Conservation (phyloP, 2,329 filamentous ascomycete species). For the Elsinoe necatrix region DNA sequence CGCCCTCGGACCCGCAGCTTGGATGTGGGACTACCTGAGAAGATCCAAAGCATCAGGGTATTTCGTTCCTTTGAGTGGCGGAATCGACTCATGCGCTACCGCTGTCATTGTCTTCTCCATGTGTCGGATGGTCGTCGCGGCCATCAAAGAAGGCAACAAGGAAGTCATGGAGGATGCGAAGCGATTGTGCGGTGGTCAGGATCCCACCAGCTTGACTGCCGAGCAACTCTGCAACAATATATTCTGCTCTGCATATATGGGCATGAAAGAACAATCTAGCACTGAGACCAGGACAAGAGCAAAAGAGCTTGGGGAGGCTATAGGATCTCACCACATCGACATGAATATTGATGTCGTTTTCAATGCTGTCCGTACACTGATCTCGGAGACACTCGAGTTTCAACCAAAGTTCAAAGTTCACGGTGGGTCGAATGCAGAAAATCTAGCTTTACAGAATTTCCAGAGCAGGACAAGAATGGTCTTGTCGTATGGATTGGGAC, state of each 20-base stretch:
- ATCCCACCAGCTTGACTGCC: conserved; percentile 42
- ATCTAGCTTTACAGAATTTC: conserved; percentile 59
- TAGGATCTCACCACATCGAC: conserved; percentile 65
- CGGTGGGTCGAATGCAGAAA: conserved; percentile 52
- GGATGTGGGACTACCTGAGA: conserved; percentile 57
- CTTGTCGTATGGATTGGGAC: conserved; percentile 54
- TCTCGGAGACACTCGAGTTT: conserved; percentile 52
- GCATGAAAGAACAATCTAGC: conserved; percentile 56
- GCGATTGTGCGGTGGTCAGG: conserved; percentile 44
- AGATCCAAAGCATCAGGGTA: conserved; percentile 47
- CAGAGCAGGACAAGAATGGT: conserved; percentile 61
- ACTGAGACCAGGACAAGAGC: conserved; percentile 60
- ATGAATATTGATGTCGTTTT: conserved; percentile 65
- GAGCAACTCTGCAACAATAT: conserved; percentile 53
- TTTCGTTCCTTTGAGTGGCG: conserved; percentile 50
- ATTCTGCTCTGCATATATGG: conserved; percentile 62
- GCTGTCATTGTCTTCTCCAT: conserved; percentile 41
- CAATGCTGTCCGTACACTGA: conserved; percentile 50
- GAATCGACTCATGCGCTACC: conserved; percentile 53
- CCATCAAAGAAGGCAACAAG: conserved; percentile 42
- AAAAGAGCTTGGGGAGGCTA: conserved; percentile 49
- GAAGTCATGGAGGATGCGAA: conserved; percentile 49
- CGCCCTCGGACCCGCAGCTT: conserved; percentile 55
- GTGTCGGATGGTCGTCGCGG: conserved; percentile 48
- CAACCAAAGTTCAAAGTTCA: conserved; percentile 55